A percentile compares a stretch with the other conserved stretches of the same genome.
Evolutionary conservation across 208 protist genomes (phyloP).

Genomic region (Leishmania lainsoni): DNA sequence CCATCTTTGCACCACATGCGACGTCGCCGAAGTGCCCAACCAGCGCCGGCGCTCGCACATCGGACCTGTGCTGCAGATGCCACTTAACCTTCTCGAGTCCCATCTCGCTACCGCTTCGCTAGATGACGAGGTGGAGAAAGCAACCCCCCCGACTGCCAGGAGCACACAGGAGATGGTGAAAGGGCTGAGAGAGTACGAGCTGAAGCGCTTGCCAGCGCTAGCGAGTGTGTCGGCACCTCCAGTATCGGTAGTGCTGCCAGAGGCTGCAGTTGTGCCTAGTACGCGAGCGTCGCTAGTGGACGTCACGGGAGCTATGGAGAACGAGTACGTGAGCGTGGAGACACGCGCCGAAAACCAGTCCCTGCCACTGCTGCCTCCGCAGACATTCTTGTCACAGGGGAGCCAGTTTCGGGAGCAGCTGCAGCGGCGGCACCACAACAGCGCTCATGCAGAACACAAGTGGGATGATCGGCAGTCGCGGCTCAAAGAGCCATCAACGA

Average conservation of each 20-base stretch:
- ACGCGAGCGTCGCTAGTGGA: not conserved
- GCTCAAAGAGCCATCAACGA: too few species aligned
- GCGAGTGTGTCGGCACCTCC: not conserved
- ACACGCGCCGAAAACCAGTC: not conserved
- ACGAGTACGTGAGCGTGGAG: not conserved
- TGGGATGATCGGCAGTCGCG: not conserved
- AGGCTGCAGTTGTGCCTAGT: not conserved
- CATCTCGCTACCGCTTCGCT: not conserved
- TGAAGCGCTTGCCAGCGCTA: not conserved
- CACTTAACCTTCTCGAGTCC: not conserved
- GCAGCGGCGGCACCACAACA: not conserved
- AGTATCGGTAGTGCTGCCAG: not conserved
- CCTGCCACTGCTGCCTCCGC: not conserved
- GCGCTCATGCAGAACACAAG: not conserved
- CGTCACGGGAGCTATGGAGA: not conserved
- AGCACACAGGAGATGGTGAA: not conserved
- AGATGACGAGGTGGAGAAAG: not conserved
- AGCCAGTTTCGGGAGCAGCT: not conserved
- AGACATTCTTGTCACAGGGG: not conserved
- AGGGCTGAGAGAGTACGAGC: not conserved
- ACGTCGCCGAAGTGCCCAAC: not conserved
- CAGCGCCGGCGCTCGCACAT: slow-evolving; percentile 4
- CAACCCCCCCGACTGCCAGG: not conserved
- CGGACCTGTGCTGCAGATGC: not conserved
- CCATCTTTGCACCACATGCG: slow-evolving; percentile 9